Evolutionary conservation across 1,284 basidiomycete species (phyloP), one percentile per base, ranked within the genome.

Genomic region (Lentinula novae-zelandiae): DNA sequence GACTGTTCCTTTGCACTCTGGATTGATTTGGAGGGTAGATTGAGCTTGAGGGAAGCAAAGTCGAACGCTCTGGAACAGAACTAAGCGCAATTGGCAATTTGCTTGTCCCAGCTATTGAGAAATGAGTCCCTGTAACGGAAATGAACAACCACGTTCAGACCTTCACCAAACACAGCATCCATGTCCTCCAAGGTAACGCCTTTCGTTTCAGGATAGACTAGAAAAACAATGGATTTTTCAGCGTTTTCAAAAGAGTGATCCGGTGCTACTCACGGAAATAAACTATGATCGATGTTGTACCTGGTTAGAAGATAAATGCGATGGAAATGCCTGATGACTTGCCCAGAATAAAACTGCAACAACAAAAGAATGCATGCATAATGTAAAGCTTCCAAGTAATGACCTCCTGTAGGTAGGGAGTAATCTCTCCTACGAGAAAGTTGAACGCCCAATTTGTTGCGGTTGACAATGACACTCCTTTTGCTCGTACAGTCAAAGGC

Each of bases 361-460:
- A 83, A 72, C 95, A 96, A 77, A 96, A 96, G 76, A 95, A 95
- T 13, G 92, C 95, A 68, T 97, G 95, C 92, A 99, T 95, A 0
- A 93, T 92, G 75, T 98, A 98, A 56, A 98, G 76, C 56, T 92
- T 83, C 96, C 96, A 99, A 33, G 84, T 83, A 66, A 99, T 98
- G 40, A 84, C 75, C 65, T 96, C 93, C 76, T 97, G 95, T 53
- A 98, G 78, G 53, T 90, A 82, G 0, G 96, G 96, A 0, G 96
- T 98, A 46, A 87, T 81, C 72, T 94, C 92, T 33, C 96, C 96
- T 38, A 98, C 94, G 66, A 93, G 72, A 73, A 87, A 95, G 72
- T 95, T 95, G 77, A 95, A 95, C 12, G 87, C 83, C 93, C 92
- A 80, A 62, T 76, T 77, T 13, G 72, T 75, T 12, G 93, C 93